Evolutionary conservation across 1,284 basidiomycete genomes (phyloP).

Genomic region (Cerrena zonata): DNA sequence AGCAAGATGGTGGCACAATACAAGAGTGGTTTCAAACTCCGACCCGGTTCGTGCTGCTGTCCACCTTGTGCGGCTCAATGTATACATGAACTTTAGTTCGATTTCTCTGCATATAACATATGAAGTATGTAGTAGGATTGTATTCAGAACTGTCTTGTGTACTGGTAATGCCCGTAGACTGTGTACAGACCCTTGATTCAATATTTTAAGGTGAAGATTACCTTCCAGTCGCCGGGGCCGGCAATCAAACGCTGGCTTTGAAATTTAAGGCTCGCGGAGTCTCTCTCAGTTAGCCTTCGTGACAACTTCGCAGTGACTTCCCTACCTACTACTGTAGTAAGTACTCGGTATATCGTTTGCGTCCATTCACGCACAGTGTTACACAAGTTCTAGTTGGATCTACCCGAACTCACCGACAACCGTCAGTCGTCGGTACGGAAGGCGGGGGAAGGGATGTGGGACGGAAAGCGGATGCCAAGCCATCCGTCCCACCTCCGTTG

Average conservation of each 20-base stretch:
- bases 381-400: no score
- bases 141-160: no score
- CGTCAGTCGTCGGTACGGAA: neutral
- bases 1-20: neutral
- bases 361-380: no score
- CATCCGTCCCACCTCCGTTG: neutral
- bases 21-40: slow-evolving; percentile 5
- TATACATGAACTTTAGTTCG: neutral
- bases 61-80: neutral
- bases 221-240: neutral
- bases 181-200: no score
- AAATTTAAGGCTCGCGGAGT: neutral
- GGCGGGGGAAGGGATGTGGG: no score
- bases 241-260: neutral
- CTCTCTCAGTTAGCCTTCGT: neutral
- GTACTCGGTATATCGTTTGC: no score
- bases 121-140: no score
- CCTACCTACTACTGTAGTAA: no score
- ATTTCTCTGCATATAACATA: neutral
- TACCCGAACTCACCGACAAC: no score
- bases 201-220: neutral
- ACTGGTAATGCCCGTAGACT: no score
- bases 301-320: no score
- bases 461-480: no score
- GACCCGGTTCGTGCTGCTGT: neutral